Percentiles rank a stretch among this genome's conserved stretches.
These are phyloP conservation scores for Aureobasidium zeae DNA, from an alignment of 2,329 filamentous ascomycete genomes.

Conservation along the genomic window DNA sequence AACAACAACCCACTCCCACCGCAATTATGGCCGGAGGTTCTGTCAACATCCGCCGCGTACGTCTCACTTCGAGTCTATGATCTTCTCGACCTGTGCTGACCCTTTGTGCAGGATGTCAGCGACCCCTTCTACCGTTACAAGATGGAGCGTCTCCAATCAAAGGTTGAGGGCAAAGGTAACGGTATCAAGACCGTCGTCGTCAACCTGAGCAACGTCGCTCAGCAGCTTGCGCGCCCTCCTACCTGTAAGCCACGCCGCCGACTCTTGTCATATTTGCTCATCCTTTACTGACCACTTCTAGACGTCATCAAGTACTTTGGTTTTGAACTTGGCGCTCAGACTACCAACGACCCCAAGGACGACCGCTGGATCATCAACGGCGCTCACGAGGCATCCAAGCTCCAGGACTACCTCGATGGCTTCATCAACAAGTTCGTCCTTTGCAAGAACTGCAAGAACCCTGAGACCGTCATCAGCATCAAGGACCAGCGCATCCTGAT, in stretches of 20 bases:
- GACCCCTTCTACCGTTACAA: slow-evolving; percentile 99
- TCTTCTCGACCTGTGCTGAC: slow-evolving; percentile 5
- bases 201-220: slow-evolving; percentile 89
- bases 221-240: slow-evolving; percentile 83
- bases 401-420: slow-evolving; percentile 95
- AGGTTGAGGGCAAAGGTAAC: slow-evolving; percentile 99
- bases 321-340: slow-evolving; percentile 96
- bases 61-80: slow-evolving; percentile 12
- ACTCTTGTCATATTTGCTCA: not conserved
- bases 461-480: slow-evolving; percentile 91
- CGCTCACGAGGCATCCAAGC: slow-evolving; percentile 86
- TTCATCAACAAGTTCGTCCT: slow-evolving; percentile 99
- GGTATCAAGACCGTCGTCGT: slow-evolving; percentile 98
- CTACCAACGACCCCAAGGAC: slow-evolving; percentile 92
- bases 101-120: slow-evolving; percentile 61
- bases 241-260: slow-evolving; percentile 43
- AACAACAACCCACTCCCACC: slow-evolving; percentile 30
- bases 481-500: slow-evolving; percentile 79
- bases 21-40: slow-evolving; percentile 72
- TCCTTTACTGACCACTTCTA: slow-evolving; percentile 19
- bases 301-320: slow-evolving; percentile 99
- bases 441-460: slow-evolving; percentile 99
- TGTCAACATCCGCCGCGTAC: slow-evolving; percentile 79
- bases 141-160: slow-evolving; percentile 98
- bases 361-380: slow-evolving; percentile 99